Evolutionary conservation across 73 alveolate genomes (phyloP).

Genomic region (Paramecium primaurelia): DNA sequence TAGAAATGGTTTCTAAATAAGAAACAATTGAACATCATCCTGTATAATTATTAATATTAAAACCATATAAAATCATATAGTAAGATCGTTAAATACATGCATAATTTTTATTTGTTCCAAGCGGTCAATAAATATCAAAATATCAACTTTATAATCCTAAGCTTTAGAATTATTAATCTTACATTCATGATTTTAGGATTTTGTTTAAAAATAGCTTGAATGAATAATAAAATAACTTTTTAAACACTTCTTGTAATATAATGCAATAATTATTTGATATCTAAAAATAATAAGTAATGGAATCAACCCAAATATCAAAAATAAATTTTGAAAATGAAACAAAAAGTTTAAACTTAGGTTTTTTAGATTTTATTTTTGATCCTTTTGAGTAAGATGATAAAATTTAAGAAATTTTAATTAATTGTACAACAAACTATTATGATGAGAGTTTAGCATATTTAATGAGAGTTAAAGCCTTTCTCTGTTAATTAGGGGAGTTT

Average conservation of each 20-base stretch:
- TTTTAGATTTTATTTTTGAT: background rate
- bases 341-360: no score
- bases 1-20: background rate
- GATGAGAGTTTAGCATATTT: background rate
- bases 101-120: background rate
- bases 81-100: background rate
- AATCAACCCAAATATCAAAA: no score
- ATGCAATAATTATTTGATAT: no score
- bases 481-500: background rate
- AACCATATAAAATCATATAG: background rate
- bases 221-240: background rate
- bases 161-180: no score
- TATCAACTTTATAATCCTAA: background rate
- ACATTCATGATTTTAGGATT: no score
- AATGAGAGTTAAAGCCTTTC: background rate
- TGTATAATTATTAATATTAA: no score
- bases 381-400: background rate
- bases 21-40: background rate
- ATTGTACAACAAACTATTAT: background rate
- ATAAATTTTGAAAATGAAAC: no score
- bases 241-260: no score
- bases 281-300: no score
- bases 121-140: background rate
- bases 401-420: background rate
- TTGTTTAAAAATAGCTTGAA: background rate